Evolutionary conservation across 2,329 filamentous ascomycete species (phyloP), one percentile per base, ranked within the genome.

Genomic region (Penicillium sp.): DNA sequence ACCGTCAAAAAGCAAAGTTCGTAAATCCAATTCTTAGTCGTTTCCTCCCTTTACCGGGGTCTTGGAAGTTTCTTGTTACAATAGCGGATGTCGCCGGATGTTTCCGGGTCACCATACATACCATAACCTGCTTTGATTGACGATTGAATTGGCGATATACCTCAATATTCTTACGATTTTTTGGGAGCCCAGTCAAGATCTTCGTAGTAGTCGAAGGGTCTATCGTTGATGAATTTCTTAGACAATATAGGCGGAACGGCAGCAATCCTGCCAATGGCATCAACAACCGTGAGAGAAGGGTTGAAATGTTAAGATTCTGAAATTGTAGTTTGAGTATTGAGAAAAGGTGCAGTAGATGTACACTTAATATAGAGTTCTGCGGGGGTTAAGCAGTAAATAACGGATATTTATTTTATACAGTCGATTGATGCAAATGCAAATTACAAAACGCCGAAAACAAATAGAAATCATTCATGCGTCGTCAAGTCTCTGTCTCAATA

Each of bases 401-500:
- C 23, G 3, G 21, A n/a, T 13, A 25, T 25, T 36, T 9, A 36
- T 9, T 36, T 12, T 25, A 25, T 36, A 36, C 29, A 47, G 13
- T 33, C 13, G 19, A 21, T 47, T 23, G 29, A 33, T 48, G 19
- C 29, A 23, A 35, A 48, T 48, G 19, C 45, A 48, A 35, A 25
- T 36, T 25, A 36, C 6, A n/a, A 36, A 48, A 25, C 21, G 31
- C 45, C 45, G 1, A n/a, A 31, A 31, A 17, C 39, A 25, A 23
- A 23, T 29, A 42, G 19, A 33, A 35, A 42, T 23, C 4, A 27
- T 35, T 35, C 31, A 51, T 45, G 31, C 35, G 2, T 27, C 23
- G 23, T 66, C 53, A 67, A 55, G 76, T 75, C 72, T 91, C 89
- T 0, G 91, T 96, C 82, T 96, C 93, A 38, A 96, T 86, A 72